Conservation (phyloP, 23 red algal genomes). For the Cyanidium caldarium region DNA sequence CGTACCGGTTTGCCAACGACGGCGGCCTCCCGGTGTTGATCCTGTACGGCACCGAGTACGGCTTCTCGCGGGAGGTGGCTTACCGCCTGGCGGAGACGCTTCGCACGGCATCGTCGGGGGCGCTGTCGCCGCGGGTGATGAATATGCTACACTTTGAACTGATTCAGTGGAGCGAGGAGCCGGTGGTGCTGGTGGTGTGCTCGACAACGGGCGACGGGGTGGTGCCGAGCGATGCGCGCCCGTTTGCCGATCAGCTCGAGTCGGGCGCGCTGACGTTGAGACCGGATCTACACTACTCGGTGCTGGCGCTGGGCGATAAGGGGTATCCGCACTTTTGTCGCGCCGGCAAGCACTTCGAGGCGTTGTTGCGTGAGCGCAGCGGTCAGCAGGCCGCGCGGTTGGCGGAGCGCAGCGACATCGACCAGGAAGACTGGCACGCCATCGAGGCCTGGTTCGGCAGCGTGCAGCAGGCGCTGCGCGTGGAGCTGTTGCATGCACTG, state of each 20-base stretch:
- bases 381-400: neutral
- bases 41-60: conserved; percentile 93
- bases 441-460: conserved; percentile 42
- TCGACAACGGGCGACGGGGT: conserved; percentile 94
- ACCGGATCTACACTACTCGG: conserved; percentile 13
- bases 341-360: conserved; percentile 10
- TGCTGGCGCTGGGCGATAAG: conserved; percentile 68
- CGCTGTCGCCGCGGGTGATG: conserved; percentile 18
- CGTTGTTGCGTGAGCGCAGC: neutral
- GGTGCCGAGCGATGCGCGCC: conserved; percentile 43
- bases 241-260: conserved; percentile 31
- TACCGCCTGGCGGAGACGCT: conserved; percentile 19
- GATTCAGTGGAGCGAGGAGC: conserved; percentile 33
- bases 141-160: conserved; percentile 34
- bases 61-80: conserved; percentile 76
- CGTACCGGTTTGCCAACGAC: neutral
- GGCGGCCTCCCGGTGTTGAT: conserved; percentile 25
- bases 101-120: neutral
- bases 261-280: conserved; percentile 4
- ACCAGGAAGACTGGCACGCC: conserved; percentile 79
- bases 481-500: neutral
- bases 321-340: conserved; percentile 84
- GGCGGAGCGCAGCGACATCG: conserved; percentile 9
- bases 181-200: conserved; percentile 33
- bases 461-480: conserved; percentile 3